Evolutionary conservation across 78 protist species (phyloP).

Genomic region (Tieghemostelium lacteum): DNA sequence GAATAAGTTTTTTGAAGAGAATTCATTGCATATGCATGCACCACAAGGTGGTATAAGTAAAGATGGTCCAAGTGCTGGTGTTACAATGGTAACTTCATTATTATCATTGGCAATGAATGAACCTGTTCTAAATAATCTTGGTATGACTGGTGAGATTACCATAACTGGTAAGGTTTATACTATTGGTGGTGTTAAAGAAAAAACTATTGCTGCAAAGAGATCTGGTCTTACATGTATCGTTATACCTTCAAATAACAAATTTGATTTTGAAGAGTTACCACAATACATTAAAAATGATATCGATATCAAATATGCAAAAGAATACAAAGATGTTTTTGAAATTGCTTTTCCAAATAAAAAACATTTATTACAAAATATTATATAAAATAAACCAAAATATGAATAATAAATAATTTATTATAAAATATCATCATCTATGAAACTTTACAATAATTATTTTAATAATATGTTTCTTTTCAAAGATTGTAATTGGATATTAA

Average conservation of each 20-base stretch:
- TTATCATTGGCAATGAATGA: constrained; percentile 87
- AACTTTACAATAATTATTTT: no score
- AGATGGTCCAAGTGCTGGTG: constrained; percentile 97
- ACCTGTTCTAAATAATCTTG: constrained; percentile 79
- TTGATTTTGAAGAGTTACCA: constrained; percentile 88
- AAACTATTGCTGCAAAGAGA: constrained; percentile 92
- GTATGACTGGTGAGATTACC: constrained; percentile 96
- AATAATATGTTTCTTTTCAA: no score
- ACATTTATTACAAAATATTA: constrained; percentile 18
- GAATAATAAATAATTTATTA: no score
- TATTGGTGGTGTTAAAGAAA: constrained; percentile 97
- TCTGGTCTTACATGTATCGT: constrained; percentile 41
- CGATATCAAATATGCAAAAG: constrained; percentile 74
- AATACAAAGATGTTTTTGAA: constrained; percentile 85
- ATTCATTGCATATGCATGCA: constrained; percentile 90
- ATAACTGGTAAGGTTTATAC: constrained; percentile 86
- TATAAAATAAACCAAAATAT: no score
- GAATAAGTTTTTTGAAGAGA: constrained; percentile 42
- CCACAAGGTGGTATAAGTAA: constrained; percentile 95
- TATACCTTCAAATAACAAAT: constrained; percentile 53
- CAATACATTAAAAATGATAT: constrained; percentile 78
- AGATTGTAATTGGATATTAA: no score
- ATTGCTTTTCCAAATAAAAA: constrained; percentile 65
- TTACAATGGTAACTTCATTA: constrained; percentile 90
- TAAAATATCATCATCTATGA: no score